Conservation (phyloP, 345 rosid species). For the Hibiscus syriacus region DNA sequence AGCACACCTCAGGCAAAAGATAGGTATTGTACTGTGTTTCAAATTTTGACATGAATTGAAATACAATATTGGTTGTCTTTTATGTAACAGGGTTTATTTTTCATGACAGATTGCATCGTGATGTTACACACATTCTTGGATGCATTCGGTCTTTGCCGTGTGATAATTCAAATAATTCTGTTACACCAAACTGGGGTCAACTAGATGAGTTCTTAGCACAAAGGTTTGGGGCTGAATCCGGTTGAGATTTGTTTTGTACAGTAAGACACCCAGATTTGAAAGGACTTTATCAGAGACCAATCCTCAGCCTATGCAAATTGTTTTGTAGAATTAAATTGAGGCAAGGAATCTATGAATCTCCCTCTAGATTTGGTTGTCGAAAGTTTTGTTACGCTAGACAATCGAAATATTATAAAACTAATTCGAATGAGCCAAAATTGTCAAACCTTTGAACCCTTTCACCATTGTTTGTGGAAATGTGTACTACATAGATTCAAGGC, state of each 20-base stretch:
- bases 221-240: constrained; percentile 45
- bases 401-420: not conserved
- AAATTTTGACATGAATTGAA: not conserved
- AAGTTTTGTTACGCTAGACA: not conserved
- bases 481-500: too few species aligned
- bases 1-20: constrained; percentile 72
- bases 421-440: not conserved
- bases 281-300: constrained; percentile 20
- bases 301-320: constrained; percentile 21
- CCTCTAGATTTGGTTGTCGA: not conserved
- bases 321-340: constrained; percentile 32
- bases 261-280: constrained; percentile 9
- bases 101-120: constrained; percentile 50
- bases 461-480: not conserved
- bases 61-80: not conserved
- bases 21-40: constrained; percentile 36
- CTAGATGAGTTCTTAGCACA: constrained; percentile 79
- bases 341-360: constrained; percentile 15
- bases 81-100: not conserved
- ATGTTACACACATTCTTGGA: constrained; percentile 70
- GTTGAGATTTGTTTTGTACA: constrained; percentile 25
- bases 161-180: constrained; percentile 38
- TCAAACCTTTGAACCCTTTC: not conserved
- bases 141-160: constrained; percentile 89
- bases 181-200: constrained; percentile 65